Conservation (phyloP, 2,329 filamentous ascomycete species). For the Colletotrichum sp. region DNA sequence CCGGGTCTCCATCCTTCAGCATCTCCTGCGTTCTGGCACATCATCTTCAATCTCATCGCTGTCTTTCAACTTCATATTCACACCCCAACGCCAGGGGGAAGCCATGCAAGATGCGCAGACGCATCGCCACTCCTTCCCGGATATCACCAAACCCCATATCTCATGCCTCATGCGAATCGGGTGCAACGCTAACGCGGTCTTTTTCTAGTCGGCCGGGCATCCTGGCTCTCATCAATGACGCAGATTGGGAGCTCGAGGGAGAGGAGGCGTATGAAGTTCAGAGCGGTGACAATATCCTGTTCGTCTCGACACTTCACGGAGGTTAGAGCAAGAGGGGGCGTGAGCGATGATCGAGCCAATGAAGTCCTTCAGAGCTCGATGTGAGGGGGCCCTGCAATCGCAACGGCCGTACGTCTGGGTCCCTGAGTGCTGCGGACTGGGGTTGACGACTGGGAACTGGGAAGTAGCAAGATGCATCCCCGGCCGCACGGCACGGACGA, state of each 20-base stretch:
- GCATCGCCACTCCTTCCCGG: conserved; percentile 1
- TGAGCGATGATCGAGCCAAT: conserved; percentile 7
- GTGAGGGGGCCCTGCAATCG: conserved; percentile 2
- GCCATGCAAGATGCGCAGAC: neutral
- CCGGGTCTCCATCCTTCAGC: conserved; percentile 11
- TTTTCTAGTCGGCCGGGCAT: conserved; percentile 83
- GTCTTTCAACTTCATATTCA: conserved; percentile 16
- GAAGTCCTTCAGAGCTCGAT: neutral
- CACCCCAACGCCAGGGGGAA: neutral
- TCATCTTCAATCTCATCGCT: neutral
- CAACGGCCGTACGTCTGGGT: conserved; percentile 16
- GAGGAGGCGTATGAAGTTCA: conserved; percentile 90
- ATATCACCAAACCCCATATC: neutral
- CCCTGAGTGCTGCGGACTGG: neutral
- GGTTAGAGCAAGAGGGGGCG: conserved; percentile 58
- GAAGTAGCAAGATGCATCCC: conserved; percentile 10
- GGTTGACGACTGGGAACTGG: neutral
- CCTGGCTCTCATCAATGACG: conserved; percentile 95
- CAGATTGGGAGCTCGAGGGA: conserved; percentile 97
- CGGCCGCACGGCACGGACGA: neutral
- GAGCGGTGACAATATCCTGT: conserved; percentile 84
- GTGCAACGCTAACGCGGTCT: conserved; percentile 19
- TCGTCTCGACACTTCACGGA: conserved; percentile 95
- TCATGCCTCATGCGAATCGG: neutral
- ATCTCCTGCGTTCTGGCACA: neutral